Base-by-base conservation (phyloP, 208 protist species). In the Trypanosoma avium region DNA sequence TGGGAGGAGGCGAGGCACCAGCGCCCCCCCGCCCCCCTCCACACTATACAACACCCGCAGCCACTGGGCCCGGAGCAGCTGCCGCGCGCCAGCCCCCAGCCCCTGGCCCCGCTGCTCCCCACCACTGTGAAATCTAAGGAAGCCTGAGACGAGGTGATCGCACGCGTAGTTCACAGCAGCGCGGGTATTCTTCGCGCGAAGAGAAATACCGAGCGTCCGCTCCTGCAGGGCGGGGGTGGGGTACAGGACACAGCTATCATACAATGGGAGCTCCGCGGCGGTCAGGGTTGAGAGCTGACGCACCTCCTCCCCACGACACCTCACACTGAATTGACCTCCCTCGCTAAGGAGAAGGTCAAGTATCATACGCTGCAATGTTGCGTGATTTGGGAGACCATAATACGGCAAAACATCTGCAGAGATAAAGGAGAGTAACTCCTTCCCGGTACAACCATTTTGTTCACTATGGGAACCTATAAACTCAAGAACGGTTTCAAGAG, bases 401-500 rank as follows among this genome's bases (percentile, higher is more conserved):
- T 63, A 78, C 9, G 89, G 85, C 7, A 92, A 43, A 6, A 92
- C 54, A 53, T 95, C 89, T 3, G 61, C 35, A 32, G 63, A 66
- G n/a, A 95, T 61, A 63, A 88, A 90, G 40, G 89, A 84, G 26
- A 77, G 67, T n/a, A 95, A 67, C 47, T 80, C 73, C 0, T 61
- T 67, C 1, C 78, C 70, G 26, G 60, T 75, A 70, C 81, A 88
- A 27, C 89, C 89, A 7, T 56, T 42, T 10, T 61, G 10, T 12
- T 70, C 70, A 38, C 57, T 52, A 19, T 95, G 89, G 15, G 77
- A 73, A 15, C 73, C 81, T 46, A 95, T 76, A 58, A 95, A 92
- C 47, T 79, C 70, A 0, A 88, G 54, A 6, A 75, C 70, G 38
- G 63, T 62, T 13, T 92, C 76, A 27, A 93, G 46, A 21, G 65